Evolutionary conservation across 805 yeast genomes (phyloP).

Genomic region (Nakazawaea pomicola): DNA sequence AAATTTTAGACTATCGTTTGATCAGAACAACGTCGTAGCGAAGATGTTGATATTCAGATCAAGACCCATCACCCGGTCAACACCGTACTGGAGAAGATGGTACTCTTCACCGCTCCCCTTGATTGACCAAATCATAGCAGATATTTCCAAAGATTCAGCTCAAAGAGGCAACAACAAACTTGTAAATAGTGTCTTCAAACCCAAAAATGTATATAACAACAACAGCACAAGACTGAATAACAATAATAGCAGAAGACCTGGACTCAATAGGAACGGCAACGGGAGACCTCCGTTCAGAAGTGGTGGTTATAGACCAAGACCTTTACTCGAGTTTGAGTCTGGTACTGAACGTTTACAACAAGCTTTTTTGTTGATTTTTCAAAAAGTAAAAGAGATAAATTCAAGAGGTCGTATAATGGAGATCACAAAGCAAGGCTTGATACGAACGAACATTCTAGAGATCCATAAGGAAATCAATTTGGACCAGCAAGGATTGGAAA

Average conservation of each 20-base stretch:
- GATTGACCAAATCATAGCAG: slow-evolving; percentile 8
- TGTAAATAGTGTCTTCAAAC: neutral
- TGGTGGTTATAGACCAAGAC: neutral
- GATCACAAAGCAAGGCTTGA: neutral
- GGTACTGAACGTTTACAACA: slow-evolving; percentile 8
- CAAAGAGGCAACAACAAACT: neutral
- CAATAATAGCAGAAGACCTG: neutral
- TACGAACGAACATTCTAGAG: neutral
- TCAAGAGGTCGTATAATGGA: slow-evolving; percentile 2
- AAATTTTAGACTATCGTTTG: too few relatives aligned
- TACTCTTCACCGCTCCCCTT: neutral
- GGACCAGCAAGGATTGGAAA: slow-evolving; percentile 8
- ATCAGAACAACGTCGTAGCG: too few relatives aligned
- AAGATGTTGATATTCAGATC: too few relatives aligned
- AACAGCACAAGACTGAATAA: neutral
- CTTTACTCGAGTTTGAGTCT: neutral
- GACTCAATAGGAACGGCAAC: neutral
- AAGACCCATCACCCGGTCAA: too few relatives aligned
- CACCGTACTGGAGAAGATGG: neutral
- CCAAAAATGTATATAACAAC: neutral
- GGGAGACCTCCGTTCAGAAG: neutral
- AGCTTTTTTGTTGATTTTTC: neutral
- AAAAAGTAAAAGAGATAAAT: neutral
- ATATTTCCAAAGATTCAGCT: slow-evolving; percentile 2
- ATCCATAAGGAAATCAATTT: neutral